Evolutionary conservation across 1,284 basidiomycete genomes (phyloP).

Genomic region (Apiotrichum domesticum): DNA sequence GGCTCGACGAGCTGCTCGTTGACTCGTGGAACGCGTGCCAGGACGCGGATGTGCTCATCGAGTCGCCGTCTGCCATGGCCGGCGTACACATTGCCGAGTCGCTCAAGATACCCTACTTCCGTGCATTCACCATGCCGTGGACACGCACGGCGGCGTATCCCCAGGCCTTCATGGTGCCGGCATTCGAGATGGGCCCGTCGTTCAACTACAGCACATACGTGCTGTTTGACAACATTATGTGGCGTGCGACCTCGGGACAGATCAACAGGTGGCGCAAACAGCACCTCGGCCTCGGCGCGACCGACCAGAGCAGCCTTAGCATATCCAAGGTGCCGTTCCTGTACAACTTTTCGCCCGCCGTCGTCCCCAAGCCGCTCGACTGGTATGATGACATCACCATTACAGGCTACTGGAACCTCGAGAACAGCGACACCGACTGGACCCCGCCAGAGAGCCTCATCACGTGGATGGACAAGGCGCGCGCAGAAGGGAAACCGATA

Average conservation of each 20-base stretch:
- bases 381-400: slow-evolving; percentile 62
- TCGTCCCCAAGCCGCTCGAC: slow-evolving; percentile 66
- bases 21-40: slow-evolving; percentile 67
- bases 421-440: slow-evolving; percentile 58
- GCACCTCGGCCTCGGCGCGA: slow-evolving; percentile 54
- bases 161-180: slow-evolving; percentile 57
- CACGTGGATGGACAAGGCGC: slow-evolving; percentile 56
- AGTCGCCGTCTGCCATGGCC: slow-evolving; percentile 65
- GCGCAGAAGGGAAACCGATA: slow-evolving; percentile 56
- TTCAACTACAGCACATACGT: slow-evolving; percentile 47
- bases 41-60: slow-evolving; percentile 65
- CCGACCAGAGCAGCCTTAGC: slow-evolving; percentile 58
- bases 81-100: slow-evolving; percentile 77
- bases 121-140: slow-evolving; percentile 70
- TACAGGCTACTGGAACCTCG: slow-evolving; percentile 59
- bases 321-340: slow-evolving; percentile 62
- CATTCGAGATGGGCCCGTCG: slow-evolving; percentile 47
- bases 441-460: slow-evolving; percentile 54
- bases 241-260: slow-evolving; percentile 64
- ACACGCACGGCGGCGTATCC: slow-evolving; percentile 60
- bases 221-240: slow-evolving; percentile 69
- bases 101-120: slow-evolving; percentile 61
- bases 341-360: slow-evolving; percentile 59
- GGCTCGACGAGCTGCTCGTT: slow-evolving; percentile 66
- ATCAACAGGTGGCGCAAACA: slow-evolving; percentile 67